Evolutionary conservation across 495 filamentous ascomycete species (phyloP).

Genomic region (Aspergillus nanangensis): DNA sequence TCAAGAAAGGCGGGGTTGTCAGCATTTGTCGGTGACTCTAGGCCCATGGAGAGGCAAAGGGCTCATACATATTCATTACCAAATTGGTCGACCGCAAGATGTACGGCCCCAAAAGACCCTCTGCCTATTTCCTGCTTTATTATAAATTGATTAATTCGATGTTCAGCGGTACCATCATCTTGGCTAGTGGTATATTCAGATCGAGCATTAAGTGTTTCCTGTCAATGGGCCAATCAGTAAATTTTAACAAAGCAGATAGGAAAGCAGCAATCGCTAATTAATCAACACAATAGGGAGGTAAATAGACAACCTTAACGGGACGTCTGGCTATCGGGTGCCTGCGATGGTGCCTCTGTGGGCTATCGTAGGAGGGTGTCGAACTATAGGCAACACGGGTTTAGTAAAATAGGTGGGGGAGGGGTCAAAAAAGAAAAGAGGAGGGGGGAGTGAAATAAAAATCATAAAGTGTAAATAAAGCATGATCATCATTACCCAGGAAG

Average conservation of each 20-base stretch:
- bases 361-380: constrained; percentile 53
- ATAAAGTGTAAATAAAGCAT: too few species aligned
- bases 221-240: constrained; percentile 24
- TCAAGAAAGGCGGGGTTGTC: background rate
- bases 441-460: too few species aligned
- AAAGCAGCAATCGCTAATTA: background rate
- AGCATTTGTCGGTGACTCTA: too few species aligned
- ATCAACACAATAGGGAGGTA: background rate
- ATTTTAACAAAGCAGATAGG: too few species aligned
- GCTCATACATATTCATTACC: constrained; percentile 87
- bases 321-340: constrained; percentile 66
- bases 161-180: constrained; percentile 71
- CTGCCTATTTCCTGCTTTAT: constrained; percentile 95
- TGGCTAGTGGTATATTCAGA: constrained; percentile 84
- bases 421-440: too few species aligned
- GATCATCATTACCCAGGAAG: too few species aligned
- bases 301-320: constrained; percentile 59
- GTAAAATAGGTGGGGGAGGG: too few species aligned
- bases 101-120: constrained; percentile 92
- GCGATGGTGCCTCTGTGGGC: constrained; percentile 70
- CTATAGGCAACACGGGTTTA: constrained; percentile 27
- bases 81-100: constrained; percentile 85
- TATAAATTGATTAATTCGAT: constrained; percentile 88
- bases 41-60: too few species aligned
- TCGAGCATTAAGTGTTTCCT: constrained; percentile 90